Conservation (phyloP, 1,139 yeast genomes). For the Hemisphaericaspora xylofermentans region DNA sequence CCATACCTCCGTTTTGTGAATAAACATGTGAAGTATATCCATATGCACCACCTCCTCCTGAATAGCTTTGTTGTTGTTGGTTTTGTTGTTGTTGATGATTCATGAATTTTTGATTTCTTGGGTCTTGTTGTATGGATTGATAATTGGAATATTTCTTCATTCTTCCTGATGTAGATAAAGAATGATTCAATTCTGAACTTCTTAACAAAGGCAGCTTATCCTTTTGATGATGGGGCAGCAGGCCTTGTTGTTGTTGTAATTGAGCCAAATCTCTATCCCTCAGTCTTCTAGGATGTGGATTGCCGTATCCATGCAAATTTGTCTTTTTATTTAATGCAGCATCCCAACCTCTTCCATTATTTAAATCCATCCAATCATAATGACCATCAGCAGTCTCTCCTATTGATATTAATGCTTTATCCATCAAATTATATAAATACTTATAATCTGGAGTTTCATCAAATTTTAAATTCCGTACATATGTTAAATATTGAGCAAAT, state of each 20-base stretch:
- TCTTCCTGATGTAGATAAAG: conserved; percentile 2
- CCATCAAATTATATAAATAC: conserved; percentile 41
- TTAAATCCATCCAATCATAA: conserved; percentile 83
- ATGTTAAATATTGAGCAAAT: conserved; percentile 73
- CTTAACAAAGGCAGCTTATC: conserved; percentile 6
- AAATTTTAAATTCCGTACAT: conserved; percentile 68
- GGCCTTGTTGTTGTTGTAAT: conserved; percentile 8
- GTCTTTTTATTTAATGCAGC: conserved; percentile 75
- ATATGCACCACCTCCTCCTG: conserved; percentile 1
- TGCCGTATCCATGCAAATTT: conserved; percentile 77
- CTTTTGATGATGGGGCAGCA: conserved; percentile 4
- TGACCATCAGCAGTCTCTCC: conserved; percentile 56
- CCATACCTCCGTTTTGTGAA: conserved; percentile 21
- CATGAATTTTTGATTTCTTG: conserved; percentile 18
- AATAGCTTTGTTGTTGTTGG: conserved; percentile 7
- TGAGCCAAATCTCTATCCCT: conserved; percentile 16
- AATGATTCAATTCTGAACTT: neutral
- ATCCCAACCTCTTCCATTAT: conserved; percentile 84
- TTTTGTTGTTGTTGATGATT: conserved; percentile 14
- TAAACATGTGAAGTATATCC: conserved; percentile 1
- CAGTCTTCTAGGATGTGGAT: conserved; percentile 57
- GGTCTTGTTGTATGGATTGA: conserved; percentile 29
- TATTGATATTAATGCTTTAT: conserved; percentile 37
- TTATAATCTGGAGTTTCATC: conserved; percentile 80
- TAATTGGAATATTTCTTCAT: conserved; percentile 22